These are phyloP conservation scores for Aaosphaeria arxii DNA, from an alignment of 2,329 filamentous ascomycete genomes.

Conservation along the genomic window DNA sequence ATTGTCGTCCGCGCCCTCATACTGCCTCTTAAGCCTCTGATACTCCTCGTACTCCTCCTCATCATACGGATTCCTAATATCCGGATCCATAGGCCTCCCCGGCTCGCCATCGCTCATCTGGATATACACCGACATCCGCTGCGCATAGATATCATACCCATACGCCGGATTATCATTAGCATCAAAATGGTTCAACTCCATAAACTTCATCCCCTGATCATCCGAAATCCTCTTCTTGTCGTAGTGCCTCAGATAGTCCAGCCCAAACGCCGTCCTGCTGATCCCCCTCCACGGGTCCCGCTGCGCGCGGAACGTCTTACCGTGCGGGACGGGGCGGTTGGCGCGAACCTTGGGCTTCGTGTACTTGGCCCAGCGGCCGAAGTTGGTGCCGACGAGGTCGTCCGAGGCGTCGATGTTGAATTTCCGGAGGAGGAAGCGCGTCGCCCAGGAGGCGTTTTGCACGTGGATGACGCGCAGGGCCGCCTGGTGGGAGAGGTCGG, in stretches of 20 bases:
- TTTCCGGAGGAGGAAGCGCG: slow-evolving; percentile 48
- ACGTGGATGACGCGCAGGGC: slow-evolving; percentile 47
- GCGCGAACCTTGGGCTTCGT: slow-evolving; percentile 47
- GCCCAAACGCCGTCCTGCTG: slow-evolving; percentile 48
- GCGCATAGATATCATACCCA: slow-evolving; percentile 50
- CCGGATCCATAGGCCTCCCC: slow-evolving; percentile 37
- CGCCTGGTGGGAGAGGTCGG: slow-evolving; percentile 31
- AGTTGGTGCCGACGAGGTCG: slow-evolving; percentile 49
- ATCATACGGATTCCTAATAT: slow-evolving; percentile 47
- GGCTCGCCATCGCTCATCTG: slow-evolving; percentile 46
- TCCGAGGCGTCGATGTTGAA: slow-evolving; percentile 51
- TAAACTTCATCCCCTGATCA: slow-evolving; percentile 40
- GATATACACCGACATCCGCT: slow-evolving; percentile 50
- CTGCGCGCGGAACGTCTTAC: slow-evolving; percentile 50
- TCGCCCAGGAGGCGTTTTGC: slow-evolving; percentile 54
- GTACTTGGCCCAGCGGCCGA: slow-evolving; percentile 49
- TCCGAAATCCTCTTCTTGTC: slow-evolving; percentile 17
- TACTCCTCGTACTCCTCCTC: slow-evolving; percentile 35
- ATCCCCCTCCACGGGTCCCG: slow-evolving; percentile 52
- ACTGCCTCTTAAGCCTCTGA: slow-evolving; percentile 26
- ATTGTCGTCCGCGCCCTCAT: slow-evolving; percentile 22
- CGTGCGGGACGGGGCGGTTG: slow-evolving; percentile 52
- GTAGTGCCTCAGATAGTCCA: slow-evolving; percentile 52
- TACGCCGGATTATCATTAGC: slow-evolving; percentile 42
- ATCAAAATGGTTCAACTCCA: slow-evolving; percentile 52